A percentile compares a stretch with the other conserved stretches of the same genome.
Conservation (phyloP, 169 alveolate genomes). For the Perkinsus marinus region DNA sequence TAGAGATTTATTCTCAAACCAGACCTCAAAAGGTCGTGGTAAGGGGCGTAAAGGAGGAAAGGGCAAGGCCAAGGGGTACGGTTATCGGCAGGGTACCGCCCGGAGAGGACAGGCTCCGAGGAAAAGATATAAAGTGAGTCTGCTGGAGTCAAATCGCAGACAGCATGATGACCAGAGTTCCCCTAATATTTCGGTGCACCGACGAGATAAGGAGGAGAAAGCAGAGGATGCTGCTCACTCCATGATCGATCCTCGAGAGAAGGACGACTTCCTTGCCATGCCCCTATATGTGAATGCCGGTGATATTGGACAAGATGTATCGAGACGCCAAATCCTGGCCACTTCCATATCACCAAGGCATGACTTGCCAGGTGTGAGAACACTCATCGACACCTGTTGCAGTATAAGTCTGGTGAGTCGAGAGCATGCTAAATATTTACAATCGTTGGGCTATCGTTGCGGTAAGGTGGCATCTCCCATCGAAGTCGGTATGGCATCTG, state of each 20-base stretch:
- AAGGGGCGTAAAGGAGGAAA: neutral
- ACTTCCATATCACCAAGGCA: neutral
- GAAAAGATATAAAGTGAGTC: neutral
- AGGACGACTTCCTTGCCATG: neutral
- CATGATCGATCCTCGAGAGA: neutral
- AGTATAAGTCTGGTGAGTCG: neutral
- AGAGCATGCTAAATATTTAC: neutral
- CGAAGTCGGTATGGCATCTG: neutral
- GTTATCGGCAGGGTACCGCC: neutral
- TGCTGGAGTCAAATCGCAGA: neutral
- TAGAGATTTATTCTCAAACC: no score
- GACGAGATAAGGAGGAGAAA: neutral
- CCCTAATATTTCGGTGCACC: no score
- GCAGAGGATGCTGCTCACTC: neutral
- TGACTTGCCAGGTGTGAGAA: neutral
- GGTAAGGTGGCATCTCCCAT: neutral
- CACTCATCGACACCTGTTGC: neutral
- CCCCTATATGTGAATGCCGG: neutral
- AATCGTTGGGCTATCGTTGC: neutral
- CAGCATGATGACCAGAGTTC: neutral
- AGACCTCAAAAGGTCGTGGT: neutral
- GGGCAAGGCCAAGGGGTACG: neutral
- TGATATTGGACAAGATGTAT: neutral
- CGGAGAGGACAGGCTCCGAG: neutral
- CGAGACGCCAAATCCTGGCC: neutral